Evolutionary conservation across 2,329 filamentous ascomycete species (phyloP), one percentile per base, ranked within the genome.

Genomic region (Colletotrichum neosansevieriae): DNA sequence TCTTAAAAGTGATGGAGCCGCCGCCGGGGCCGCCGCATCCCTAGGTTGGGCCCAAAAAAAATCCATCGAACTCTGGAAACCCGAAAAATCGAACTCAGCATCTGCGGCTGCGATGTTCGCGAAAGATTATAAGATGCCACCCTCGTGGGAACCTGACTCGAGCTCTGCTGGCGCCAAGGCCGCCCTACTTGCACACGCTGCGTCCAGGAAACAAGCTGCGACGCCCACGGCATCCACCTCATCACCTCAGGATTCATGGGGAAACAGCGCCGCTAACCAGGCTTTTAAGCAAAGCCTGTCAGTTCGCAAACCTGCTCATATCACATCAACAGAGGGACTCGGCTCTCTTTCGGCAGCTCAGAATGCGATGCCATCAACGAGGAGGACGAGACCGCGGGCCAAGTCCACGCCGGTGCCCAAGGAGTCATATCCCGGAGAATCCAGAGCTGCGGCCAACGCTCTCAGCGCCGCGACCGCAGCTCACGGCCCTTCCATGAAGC

Each of bases 281-380:
- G 90, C 90, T n/a, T 88, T 91, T 77, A 84, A 84, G 71, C 85
- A 83, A 32, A 71, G 63, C 19, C 68, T 61, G 12, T 54, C 68
- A 15, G 73, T 59, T 65, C 71, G 62, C 78, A 77, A 38, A 73
- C 82, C 44, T 81, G 79, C 61, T 3, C 34, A 65, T 6, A 44
- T 44, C 4, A 73, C 77, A n/a, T 75, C 75, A 10, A 78, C 78
- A 0, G 56, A 51, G 32, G 63, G 38, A 53, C 73, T 58, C 69
- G 90, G 88, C 67, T 94, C 94, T 1, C 83, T 95, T 53, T 82
- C 88, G 40, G 94, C 94, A 47, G 94, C 94, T 12, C 91, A 91
- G 57, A 92, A 89, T 32, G 93, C 93, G n/a, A 90, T 94, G 81
- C 83, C 88, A 32, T 38, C 54, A 3, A 13, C 34, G n/a, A 44